Evolutionary conservation across 2,329 filamentous ascomycete species (phyloP).

Genomic region (Cladorrhinum sp.): DNA sequence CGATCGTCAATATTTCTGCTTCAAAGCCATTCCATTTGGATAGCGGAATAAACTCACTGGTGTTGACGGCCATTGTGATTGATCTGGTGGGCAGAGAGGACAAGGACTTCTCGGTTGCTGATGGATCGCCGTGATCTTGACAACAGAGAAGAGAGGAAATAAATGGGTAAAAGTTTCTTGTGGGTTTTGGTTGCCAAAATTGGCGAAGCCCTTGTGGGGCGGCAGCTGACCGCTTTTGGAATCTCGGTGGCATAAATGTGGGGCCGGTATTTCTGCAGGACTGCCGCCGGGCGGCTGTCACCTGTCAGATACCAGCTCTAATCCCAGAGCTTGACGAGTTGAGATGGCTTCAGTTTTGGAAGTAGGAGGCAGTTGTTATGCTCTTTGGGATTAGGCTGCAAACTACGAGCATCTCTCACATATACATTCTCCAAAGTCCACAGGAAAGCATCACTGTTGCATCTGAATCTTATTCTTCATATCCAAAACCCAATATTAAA

Average conservation of each 20-base stretch:
- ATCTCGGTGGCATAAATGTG: not conserved
- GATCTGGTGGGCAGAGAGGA: constrained; percentile 28
- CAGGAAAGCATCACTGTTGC: too few species aligned
- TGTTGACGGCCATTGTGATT: constrained; percentile 66
- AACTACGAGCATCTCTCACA: too few species aligned
- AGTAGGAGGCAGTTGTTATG: too few species aligned
- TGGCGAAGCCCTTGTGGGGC: constrained; percentile 17
- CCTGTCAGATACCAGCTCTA: too few species aligned
- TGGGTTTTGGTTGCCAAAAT: constrained; percentile 24
- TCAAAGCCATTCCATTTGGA: not conserved
- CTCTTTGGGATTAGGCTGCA: too few species aligned
- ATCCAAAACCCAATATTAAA: too few species aligned
- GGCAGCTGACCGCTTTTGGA: not conserved
- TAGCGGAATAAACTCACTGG: constrained; percentile 28
- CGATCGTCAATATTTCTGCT: constrained; percentile 23
- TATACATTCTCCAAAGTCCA: too few species aligned
- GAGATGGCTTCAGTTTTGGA: too few species aligned
- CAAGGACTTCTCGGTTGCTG: constrained; percentile 24
- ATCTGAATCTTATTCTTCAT: too few species aligned
- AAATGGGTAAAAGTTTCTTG: constrained; percentile 16
- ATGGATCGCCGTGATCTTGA: constrained; percentile 30
- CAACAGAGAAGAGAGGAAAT: constrained; percentile 17
- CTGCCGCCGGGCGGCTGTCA: not conserved
- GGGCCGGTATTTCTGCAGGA: not conserved
- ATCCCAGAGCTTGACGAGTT: too few species aligned